Evolutionary conservation across 1,139 yeast species (phyloP), one percentile per base, ranked within the genome.

Genomic region (Zygosaccharomyces sapae): DNA sequence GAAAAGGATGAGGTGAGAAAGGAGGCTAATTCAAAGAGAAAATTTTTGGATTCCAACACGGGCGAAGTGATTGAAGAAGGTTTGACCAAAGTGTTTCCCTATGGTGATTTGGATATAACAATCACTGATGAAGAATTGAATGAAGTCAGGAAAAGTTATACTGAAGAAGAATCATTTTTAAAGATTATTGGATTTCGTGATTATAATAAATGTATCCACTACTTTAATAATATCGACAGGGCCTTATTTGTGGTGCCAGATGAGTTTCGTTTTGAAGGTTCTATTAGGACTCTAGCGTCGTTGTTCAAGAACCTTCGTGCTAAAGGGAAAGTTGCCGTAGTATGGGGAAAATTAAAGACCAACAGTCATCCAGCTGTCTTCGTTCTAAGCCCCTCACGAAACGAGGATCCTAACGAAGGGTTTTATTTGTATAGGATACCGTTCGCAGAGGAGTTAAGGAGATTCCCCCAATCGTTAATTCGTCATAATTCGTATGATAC

Each of bases 151-250:
- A 57, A 63, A 30, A 71, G 72, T 47, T 70, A 69, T 38, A 62
- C 63, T 7, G 67, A 66, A 2, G 63, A 61, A 4, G 69, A 66
- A 2, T 74, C 80, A 0, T 65, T 69, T 25, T 61, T 82, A 33
- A 77, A 80, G 50, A 66, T 90, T 1, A 56, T 88, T 7, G 95
- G 96, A 0, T 89, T 89, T 64, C 68, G 84, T 47, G 67, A 71
- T 20, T 58, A 74, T 4, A 51, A 61, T 2, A 58, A 62, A 18
- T 66, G 71, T 35, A 69, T 76, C 42, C 75, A 77, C 47, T 77
- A 81, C 0, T 74, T 70, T 41, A 80, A 81, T 61, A 77, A 76
- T 51, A 63, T 78, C 9, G 69, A 75, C 1, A 74, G 80, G 2
- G 76, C 95, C 0, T 61, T 74, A 3, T 84, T 89, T 55, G 66